Conservation (phyloP, 2,329 filamentous ascomycete species). For the Alternaria hordeiaustralica region DNA sequence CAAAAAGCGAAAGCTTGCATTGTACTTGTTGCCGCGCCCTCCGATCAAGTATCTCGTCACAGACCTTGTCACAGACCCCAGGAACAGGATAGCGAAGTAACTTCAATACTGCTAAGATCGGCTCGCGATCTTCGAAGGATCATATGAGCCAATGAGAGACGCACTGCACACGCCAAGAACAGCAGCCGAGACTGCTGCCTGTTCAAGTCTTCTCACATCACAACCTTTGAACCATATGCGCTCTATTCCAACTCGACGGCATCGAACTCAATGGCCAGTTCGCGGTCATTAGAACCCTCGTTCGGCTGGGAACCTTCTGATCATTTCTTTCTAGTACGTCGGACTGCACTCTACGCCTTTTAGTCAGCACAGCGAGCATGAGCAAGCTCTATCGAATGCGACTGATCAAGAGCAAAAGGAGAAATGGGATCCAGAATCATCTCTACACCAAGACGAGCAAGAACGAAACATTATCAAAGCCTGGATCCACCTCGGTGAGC, state of each 20-base stretch:
- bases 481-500: slow-evolving; percentile 1
- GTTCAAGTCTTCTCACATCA: background rate
- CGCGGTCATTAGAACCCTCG: background rate
- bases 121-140: background rate
- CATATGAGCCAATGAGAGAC: background rate
- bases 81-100: background rate
- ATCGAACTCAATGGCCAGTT: background rate
- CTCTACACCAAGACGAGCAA: background rate
- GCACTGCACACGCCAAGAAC: background rate
- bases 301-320: slow-evolving; percentile 1
- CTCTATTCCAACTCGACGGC: background rate
- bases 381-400: background rate
- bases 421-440: slow-evolving; percentile 1
- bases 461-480: background rate
- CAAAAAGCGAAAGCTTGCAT: background rate
- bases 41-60: background rate
- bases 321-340: background rate
- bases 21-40: background rate
- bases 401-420: background rate
- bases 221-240: background rate
- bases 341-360: background rate
- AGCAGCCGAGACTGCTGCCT: background rate
- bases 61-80: background rate
- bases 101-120: background rate
- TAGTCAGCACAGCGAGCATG: background rate